Percentiles rank a stretch among this genome's conserved stretches.
Evolutionary conservation across 2,329 filamentous ascomycete genomes (phyloP).

Genomic region (Penicillium sp.): DNA sequence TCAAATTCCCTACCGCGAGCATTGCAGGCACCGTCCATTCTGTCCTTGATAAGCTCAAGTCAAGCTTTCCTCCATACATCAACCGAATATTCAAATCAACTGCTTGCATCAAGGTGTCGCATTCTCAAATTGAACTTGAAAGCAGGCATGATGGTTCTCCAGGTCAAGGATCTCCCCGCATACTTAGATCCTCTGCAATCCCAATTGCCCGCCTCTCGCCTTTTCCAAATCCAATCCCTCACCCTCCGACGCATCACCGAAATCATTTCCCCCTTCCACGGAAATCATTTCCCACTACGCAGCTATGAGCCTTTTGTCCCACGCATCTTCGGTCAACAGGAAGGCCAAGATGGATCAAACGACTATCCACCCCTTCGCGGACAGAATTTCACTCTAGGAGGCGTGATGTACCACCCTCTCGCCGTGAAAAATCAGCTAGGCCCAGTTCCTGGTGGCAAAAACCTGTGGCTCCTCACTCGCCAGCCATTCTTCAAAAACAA

Average conservation of each 20-base stretch:
- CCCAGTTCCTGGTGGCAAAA: conserved; percentile 14
- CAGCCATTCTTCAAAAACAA: conserved; percentile 41
- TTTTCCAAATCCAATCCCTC: conserved; percentile 44
- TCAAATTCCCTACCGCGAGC: conserved; percentile 68
- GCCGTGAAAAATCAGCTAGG: neutral
- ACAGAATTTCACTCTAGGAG: conserved; percentile 50
- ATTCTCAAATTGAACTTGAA: conserved; percentile 38
- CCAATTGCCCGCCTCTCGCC: conserved; percentile 14
- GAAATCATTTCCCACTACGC: conserved; percentile 47
- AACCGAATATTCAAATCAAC: conserved; percentile 57
- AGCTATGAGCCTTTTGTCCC: conserved; percentile 48
- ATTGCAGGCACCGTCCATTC: conserved; percentile 66
- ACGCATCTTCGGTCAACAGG: conserved; percentile 43
- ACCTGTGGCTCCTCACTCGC: conserved; percentile 45
- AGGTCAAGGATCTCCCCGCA: conserved; percentile 29
- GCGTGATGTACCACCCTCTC: conserved; percentile 53
- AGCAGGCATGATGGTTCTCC: conserved; percentile 40
- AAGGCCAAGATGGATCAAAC: conserved; percentile 29
- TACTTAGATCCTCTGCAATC: conserved; percentile 16
- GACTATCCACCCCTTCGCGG: conserved; percentile 34
- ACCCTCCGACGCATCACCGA: conserved; percentile 54
- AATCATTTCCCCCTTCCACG: conserved; percentile 52
- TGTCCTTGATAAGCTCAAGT: conserved; percentile 62
- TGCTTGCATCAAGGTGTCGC: conserved; percentile 49
- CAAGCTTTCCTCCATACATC: conserved; percentile 50